Conservation (phyloP, 768 basidiomycete genomes). For the Mycena chlorophos region DNA sequence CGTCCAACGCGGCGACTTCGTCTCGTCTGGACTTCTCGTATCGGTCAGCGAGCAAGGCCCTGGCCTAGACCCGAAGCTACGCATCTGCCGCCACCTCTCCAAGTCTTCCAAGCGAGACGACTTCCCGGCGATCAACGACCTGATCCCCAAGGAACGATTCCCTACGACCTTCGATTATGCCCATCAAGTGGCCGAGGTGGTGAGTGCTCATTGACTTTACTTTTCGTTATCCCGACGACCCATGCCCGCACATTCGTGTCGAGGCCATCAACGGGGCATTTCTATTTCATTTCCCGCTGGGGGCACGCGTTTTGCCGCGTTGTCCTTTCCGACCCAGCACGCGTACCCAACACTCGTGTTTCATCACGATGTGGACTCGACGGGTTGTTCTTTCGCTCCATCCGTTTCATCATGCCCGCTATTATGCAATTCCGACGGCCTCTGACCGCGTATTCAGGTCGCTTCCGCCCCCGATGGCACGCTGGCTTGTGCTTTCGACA, state of each 20-base stretch:
- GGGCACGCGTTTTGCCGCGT: background rate
- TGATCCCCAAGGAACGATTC: slow-evolving; percentile 1
- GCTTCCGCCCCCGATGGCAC: slow-evolving; percentile 8
- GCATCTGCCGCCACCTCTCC: slow-evolving; percentile 7
- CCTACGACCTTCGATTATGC: slow-evolving; percentile 2
- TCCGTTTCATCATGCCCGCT: background rate
- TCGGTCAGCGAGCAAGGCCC: slow-evolving; percentile 6
- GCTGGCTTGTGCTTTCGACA: slow-evolving; percentile 16
- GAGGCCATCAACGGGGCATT: background rate
- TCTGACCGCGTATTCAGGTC: slow-evolving; percentile 5
- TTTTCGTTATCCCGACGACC: background rate
- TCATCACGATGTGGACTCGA: background rate
- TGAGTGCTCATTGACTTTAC: background rate
- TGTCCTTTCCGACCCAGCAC: background rate
- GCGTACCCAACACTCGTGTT: background rate
- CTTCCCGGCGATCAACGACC: background rate
- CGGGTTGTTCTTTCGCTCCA: background rate
- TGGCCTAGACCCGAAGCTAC: background rate
- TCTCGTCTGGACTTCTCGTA: slow-evolving; percentile 1
- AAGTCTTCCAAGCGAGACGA: background rate
- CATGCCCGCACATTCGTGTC: background rate
- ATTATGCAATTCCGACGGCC: background rate
- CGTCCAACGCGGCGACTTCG: slow-evolving; percentile 2
- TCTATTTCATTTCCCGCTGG: background rate
- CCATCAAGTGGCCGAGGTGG: background rate